Base-by-base conservation (phyloP, 805 yeast species). In the Candida andamanensis region DNA sequence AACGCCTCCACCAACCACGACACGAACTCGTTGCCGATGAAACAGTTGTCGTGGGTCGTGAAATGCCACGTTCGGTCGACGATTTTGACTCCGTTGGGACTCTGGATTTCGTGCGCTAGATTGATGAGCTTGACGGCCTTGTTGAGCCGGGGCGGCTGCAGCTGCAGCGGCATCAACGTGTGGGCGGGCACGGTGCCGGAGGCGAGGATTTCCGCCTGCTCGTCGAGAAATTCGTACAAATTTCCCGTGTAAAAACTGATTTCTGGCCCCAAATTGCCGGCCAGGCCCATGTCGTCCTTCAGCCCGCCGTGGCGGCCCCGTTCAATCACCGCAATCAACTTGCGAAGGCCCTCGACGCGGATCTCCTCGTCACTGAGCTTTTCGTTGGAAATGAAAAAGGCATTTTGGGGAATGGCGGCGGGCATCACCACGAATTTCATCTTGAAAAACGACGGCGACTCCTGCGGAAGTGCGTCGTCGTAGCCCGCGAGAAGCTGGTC, bases 401-500 rank as follows among this genome's bases (percentile, higher is more conserved):
- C 65, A 41, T 69, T 68, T 36, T 76, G 69, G 1, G 87, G 80
- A 13, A 80, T 66, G n/a, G 74, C 82, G 0, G 85, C 62, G 0
- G 97, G 96, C 31, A 89, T 61, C 2, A 92, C 68, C 3, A 87
- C 97, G 58, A 87, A 85, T 49, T 94, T 80, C 52, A 89, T 73
- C 42, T 82, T 68, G 50, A 77, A 82, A 43, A 70, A 64, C 20
- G 70, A 68, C 36, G 69, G 71, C 36, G 68, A 65, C 8, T 69
- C 71, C 12, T 69, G 75, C 9, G 77, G 76, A 35, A 76, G 60
- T 1, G 76, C 74, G 42, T 86, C 95, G 17, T 81, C 87, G 51
- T 80, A 84, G 0, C 98, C 98, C 1, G 97, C 95, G n/a, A 89
- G 55, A 15, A 75, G 74, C 49, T 86, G 96, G 60, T 92, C 99